Percentiles rank a stretch among this genome's conserved stretches.
Evolutionary conservation across 192 early-diverging fungal genomes (phyloP).

Genomic region (Cetraspora pellucida): DNA sequence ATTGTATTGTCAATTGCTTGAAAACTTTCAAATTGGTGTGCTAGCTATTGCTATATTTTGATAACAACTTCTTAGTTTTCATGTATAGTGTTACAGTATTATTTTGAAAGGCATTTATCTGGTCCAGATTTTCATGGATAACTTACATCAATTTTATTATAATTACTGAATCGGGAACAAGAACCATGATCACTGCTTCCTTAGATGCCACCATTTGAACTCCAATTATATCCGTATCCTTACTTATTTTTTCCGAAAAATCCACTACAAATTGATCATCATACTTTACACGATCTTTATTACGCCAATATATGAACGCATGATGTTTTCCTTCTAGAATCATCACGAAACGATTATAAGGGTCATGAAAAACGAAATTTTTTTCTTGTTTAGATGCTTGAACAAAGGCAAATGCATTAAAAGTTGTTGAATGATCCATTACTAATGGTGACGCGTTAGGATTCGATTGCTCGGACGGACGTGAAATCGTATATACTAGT

Average conservation of each 20-base stretch:
- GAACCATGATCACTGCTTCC: slow-evolving; percentile 44
- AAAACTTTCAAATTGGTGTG: no score
- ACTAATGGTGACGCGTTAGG: slow-evolving; percentile 28
- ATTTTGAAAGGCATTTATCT: no score
- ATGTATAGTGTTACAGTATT: no score
- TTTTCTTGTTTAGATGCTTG: slow-evolving; percentile 77
- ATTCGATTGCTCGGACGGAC: not conserved
- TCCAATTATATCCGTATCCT: slow-evolving; percentile 51
- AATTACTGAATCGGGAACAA: slow-evolving; percentile 30
- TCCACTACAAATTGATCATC: slow-evolving; percentile 52
- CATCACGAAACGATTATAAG: slow-evolving; percentile 42
- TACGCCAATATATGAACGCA: slow-evolving; percentile 53
- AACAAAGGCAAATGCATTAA: slow-evolving; percentile 72
- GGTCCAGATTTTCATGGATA: no score
- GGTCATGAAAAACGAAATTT: slow-evolving; percentile 63
- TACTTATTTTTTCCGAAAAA: slow-evolving; percentile 39
- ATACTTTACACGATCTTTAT: slow-evolving; percentile 34
- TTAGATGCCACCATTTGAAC: slow-evolving; percentile 45
- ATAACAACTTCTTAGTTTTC: no score
- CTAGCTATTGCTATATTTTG: no score
- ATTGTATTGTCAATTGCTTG: no score
- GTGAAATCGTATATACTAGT: slow-evolving; percentile 58
- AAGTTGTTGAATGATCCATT: slow-evolving; percentile 57
- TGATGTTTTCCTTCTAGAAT: slow-evolving; percentile 57
- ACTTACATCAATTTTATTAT: slow-evolving; percentile 3